Percentiles rank a stretch among this genome's conserved stretches.
Conservation (phyloP, 2,329 filamentous ascomycete genomes). For the Aspergillus fischeri region DNA sequence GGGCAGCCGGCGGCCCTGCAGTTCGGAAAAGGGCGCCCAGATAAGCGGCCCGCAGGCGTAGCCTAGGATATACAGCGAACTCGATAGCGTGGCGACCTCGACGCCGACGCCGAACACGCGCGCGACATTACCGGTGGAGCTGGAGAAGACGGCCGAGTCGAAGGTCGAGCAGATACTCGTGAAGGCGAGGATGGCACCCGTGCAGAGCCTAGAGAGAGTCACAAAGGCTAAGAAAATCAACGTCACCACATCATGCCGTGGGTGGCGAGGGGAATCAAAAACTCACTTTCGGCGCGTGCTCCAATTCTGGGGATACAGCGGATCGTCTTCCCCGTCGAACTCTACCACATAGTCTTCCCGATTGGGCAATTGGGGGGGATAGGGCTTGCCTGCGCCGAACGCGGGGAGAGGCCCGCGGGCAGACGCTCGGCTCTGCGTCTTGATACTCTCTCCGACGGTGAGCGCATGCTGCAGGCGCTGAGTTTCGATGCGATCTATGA, state of each 20-base stretch:
- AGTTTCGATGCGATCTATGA: slow-evolving; percentile 28
- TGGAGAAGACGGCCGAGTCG: slow-evolving; percentile 60
- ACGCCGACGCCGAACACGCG: slow-evolving; percentile 39
- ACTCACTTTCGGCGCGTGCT: slow-evolving; percentile 42
- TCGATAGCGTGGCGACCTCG: slow-evolving; percentile 41
- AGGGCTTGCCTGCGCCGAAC: slow-evolving; percentile 44
- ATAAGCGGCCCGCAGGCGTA: slow-evolving; percentile 56
- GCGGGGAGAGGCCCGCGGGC: slow-evolving; percentile 21
- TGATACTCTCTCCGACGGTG: slow-evolving; percentile 28
- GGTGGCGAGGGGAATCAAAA: too few species aligned
- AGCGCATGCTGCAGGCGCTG: slow-evolving; percentile 37
- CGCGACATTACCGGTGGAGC: slow-evolving; percentile 55
- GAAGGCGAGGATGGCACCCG: slow-evolving; percentile 15
- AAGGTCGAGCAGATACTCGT: slow-evolving; percentile 41
- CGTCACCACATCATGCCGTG: neutral
- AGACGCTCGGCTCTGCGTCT: slow-evolving; percentile 13
- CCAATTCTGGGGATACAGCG: slow-evolving; percentile 53
- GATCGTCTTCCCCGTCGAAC: slow-evolving; percentile 49
- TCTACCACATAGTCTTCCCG: slow-evolving; percentile 54
- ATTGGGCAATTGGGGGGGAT: slow-evolving; percentile 48
- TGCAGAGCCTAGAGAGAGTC: slow-evolving; percentile 29
- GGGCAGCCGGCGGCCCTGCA: slow-evolving; percentile 53
- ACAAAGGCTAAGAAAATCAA: neutral
- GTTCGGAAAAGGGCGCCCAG: slow-evolving; percentile 58
- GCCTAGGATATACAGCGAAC: slow-evolving; percentile 44